Conservation (phyloP, 805 yeast genomes). For the Wickerhamiella domercqiae region DNA sequence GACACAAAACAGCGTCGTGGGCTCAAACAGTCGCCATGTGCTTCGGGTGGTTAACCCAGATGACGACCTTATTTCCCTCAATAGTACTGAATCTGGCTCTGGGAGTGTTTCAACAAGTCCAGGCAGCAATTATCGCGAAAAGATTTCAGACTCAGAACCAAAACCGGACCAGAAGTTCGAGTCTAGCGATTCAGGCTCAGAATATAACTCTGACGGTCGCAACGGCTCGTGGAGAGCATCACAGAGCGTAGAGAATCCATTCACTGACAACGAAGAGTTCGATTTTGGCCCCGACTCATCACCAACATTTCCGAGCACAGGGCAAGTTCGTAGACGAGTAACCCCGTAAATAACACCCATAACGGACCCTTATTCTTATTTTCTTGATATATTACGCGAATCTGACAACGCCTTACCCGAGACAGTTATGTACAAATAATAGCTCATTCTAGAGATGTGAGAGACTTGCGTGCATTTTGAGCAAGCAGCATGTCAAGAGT, state of each 20-base stretch:
- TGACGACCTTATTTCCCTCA: slow-evolving; percentile 1
- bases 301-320: background rate
- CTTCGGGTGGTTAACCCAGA: slow-evolving; percentile 18
- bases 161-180: too few relatives aligned
- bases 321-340: background rate
- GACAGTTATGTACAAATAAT: background rate
- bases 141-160: too few relatives aligned
- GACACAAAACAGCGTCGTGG: slow-evolving; percentile 9
- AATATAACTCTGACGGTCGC: too few relatives aligned
- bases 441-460: slow-evolving; percentile 17
- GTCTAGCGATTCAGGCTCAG: too few relatives aligned
- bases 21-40: slow-evolving; percentile 11
- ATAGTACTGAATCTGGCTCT: background rate
- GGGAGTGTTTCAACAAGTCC: background rate
- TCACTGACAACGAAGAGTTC: slow-evolving; percentile 1
- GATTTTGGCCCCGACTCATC: slow-evolving; percentile 3
- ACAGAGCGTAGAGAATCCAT: too few relatives aligned
- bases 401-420: too few relatives aligned
- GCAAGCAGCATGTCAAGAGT: slow-evolving; percentile 72
- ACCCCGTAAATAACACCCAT: too few relatives aligned
- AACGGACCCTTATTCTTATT: background rate
- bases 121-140: too few relatives aligned
- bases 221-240: too few relatives aligned
- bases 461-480: slow-evolving; percentile 67
- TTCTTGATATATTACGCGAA: background rate